Percentiles rank a stretch among this genome's conserved stretches.
Conservation (phyloP, 2,329 filamentous ascomycete genomes). For the Aspergillus latus region DNA sequence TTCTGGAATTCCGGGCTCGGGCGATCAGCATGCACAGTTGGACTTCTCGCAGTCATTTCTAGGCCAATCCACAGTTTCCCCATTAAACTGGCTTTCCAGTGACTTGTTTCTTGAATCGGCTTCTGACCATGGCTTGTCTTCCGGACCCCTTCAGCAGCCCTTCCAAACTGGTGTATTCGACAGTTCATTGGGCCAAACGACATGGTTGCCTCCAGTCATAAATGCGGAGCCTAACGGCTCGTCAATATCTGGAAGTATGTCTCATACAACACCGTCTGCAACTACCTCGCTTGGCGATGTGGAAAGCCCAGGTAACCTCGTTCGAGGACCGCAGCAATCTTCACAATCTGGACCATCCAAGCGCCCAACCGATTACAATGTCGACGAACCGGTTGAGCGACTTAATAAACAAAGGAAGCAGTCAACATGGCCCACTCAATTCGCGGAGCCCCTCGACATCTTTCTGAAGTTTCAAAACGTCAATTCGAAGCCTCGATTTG, state of each 20-base stretch:
- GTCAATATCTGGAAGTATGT: constrained; percentile 19
- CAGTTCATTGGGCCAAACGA: constrained; percentile 19
- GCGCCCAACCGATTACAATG: constrained; percentile 28
- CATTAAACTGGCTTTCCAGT: constrained; percentile 41
- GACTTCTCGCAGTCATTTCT: constrained; percentile 28
- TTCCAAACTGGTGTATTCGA: constrained; percentile 21
- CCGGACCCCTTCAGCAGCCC: constrained; percentile 19
- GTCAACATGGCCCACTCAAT: constrained; percentile 17
- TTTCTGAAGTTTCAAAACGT: constrained; percentile 15
- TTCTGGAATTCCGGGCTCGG: constrained; percentile 23
- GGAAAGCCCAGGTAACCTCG: constrained; percentile 23
- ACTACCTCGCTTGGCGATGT: constrained; percentile 21
- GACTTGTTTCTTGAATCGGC: constrained; percentile 27
- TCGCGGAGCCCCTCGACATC: constrained; percentile 13
- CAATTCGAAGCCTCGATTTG: constrained; percentile 19
- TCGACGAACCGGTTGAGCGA: constrained; percentile 28
- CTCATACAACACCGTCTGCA: constrained; percentile 23
- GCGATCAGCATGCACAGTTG: constrained; percentile 22
- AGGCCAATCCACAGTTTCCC: constrained; percentile 29
- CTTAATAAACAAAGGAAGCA: constrained; percentile 29
- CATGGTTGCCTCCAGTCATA: constrained; percentile 32
- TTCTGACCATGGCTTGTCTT: constrained; percentile 15
- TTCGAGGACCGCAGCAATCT: constrained; percentile 23
- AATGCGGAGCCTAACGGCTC: constrained; percentile 17
- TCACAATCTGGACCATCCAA: constrained; percentile 26